A percentile compares a stretch with the other conserved stretches of the same genome.
Conservation (phyloP, 192 early-diverging fungal genomes). For the Coemansia sp. region DNA sequence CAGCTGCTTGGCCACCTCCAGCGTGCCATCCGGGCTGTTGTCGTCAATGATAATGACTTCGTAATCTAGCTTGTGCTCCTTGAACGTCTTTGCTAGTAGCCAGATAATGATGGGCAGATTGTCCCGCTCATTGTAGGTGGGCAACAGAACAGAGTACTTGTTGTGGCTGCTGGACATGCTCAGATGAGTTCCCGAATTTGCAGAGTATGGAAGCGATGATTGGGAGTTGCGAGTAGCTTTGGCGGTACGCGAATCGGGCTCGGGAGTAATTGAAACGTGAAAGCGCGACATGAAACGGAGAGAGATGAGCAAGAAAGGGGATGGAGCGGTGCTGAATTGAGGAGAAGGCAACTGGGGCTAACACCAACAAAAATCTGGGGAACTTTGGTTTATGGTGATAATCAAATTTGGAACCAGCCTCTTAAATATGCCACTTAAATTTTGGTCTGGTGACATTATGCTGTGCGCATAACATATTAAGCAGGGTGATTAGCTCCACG, state of each 20-base stretch:
- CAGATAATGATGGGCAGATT: slow-evolving; percentile 95
- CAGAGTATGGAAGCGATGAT: slow-evolving; percentile 29
- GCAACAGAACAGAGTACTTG: slow-evolving; percentile 90
- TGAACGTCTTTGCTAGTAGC: slow-evolving; percentile 86
- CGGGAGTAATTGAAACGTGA: slow-evolving; percentile 53
- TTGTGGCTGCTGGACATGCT: slow-evolving; percentile 48
- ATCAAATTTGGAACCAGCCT: not conserved
- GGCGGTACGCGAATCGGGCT: slow-evolving; percentile 45
- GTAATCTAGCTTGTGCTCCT: slow-evolving; percentile 81
- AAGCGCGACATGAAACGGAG: slow-evolving; percentile 46
- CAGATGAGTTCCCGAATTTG: slow-evolving; percentile 15
- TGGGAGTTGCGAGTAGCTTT: slow-evolving; percentile 19
- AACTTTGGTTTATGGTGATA: not conserved
- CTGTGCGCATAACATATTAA: not conserved
- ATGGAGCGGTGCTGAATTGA: not conserved
- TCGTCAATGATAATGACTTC: slow-evolving; percentile 98
- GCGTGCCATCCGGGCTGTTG: slow-evolving; percentile 90
- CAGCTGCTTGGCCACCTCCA: slow-evolving; percentile 89
- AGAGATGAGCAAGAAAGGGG: slow-evolving; percentile 3
- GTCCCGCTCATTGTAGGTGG: slow-evolving; percentile 97
- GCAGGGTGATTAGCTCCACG: not conserved
- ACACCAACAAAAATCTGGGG: not conserved
- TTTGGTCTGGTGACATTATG: too few relatives aligned
- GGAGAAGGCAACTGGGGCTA: not conserved
- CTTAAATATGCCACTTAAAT: too few relatives aligned